Percentiles rank a stretch among this genome's conserved stretches.
Evolutionary conservation across 768 basidiomycete species (phyloP).

Genomic region (Suillus occidentalis): DNA sequence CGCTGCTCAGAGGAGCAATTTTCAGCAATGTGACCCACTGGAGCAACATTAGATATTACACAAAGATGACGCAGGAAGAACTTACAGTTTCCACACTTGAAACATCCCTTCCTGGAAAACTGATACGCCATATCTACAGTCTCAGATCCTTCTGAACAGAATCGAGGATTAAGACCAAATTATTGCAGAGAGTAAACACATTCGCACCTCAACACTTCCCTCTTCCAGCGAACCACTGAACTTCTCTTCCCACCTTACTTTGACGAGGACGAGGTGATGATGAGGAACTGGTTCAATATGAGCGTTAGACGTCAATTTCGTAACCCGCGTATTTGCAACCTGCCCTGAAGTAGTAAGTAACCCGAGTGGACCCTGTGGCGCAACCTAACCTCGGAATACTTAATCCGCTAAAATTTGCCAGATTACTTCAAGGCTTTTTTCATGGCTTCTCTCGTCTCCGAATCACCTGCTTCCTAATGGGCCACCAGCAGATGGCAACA

Average conservation of each 20-base stretch:
- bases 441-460: slow-evolving; percentile 13
- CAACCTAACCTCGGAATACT: background rate
- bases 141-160: slow-evolving; percentile 36
- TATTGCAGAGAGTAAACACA: slow-evolving; percentile 4
- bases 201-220: slow-evolving; percentile 67
- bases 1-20: slow-evolving; percentile 86
- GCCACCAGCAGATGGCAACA: background rate
- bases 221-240: slow-evolving; percentile 66
- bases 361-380: slow-evolving; percentile 26
- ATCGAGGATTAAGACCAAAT: slow-evolving; percentile 18
- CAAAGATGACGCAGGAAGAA: slow-evolving; percentile 23
- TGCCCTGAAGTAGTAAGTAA: slow-evolving; percentile 32
- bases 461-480: slow-evolving; percentile 1
- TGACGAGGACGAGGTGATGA: slow-evolving; percentile 53
- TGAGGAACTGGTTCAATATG: slow-evolving; percentile 25
- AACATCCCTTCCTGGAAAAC: slow-evolving; percentile 86
- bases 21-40: slow-evolving; percentile 93
- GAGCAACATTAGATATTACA: slow-evolving; percentile 16
- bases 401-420: background rate
- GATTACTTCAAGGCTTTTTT: slow-evolving; percentile 4
- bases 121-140: slow-evolving; percentile 67
- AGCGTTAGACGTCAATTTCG: slow-evolving; percentile 11
- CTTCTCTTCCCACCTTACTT: slow-evolving; percentile 69
- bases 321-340: slow-evolving; percentile 22
- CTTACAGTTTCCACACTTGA: slow-evolving; percentile 92